Evolutionary conservation across 805 yeast genomes (phyloP).

Genomic region (Saccharomycopsis amapae): DNA sequence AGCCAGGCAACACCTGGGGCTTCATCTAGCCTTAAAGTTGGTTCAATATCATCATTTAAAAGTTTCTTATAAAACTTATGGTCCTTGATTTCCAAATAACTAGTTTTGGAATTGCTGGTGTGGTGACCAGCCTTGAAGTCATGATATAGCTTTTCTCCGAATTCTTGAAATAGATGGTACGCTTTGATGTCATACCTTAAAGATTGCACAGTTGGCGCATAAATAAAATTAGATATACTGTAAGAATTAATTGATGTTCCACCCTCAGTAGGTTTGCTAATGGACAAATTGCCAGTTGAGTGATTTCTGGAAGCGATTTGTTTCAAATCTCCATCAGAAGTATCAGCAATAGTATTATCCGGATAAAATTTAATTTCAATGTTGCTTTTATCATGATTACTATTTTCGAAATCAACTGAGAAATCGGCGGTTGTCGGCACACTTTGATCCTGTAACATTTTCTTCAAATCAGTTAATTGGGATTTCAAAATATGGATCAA

Average conservation of each 20-base stretch:
- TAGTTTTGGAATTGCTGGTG: not conserved
- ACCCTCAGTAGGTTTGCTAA: not conserved
- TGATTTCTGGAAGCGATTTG: not conserved
- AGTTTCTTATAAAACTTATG: constrained; percentile 53
- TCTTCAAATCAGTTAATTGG: constrained; percentile 63
- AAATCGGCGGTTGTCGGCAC: not conserved
- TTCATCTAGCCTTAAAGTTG: constrained; percentile 31
- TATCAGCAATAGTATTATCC: not conserved
- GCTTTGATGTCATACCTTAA: constrained; percentile 19
- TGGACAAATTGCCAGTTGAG: constrained; percentile 1
- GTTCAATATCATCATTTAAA: constrained; percentile 49
- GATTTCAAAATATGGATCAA: constrained; percentile 57
- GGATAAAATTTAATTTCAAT: constrained; percentile 10
- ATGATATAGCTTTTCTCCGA: constrained; percentile 15
- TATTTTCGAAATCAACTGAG: not conserved
- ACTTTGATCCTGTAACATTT: constrained; percentile 42
- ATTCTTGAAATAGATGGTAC: constrained; percentile 14
- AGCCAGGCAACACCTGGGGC: constrained; percentile 62
- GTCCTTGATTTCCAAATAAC: constrained; percentile 18
- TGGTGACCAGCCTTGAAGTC: constrained; percentile 15
- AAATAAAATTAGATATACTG: constrained; percentile 14
- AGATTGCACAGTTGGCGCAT: constrained; percentile 22
- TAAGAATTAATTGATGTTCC: not conserved
- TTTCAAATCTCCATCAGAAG: not conserved
- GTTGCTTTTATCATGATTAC: not conserved